Conservation (phyloP, 768 basidiomycete species). For the Pleurotus pulmonarius region DNA sequence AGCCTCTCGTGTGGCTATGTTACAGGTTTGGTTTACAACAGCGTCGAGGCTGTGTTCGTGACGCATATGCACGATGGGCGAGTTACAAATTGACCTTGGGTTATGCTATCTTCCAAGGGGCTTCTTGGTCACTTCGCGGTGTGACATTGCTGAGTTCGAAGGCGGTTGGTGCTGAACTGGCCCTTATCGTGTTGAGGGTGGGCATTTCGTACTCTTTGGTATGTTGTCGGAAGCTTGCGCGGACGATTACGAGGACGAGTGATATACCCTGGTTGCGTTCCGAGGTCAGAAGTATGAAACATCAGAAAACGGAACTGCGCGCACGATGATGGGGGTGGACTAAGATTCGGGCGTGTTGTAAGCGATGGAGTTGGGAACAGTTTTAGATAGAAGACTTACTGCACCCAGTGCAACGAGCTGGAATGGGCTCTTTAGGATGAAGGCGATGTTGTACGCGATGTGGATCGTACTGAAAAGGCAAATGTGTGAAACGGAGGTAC, state of each 20-base stretch:
- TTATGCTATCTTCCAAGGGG: too few relatives aligned
- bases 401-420: not conserved
- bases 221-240: not conserved
- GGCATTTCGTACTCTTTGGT: not conserved
- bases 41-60: too few relatives aligned
- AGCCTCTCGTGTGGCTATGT: too few relatives aligned
- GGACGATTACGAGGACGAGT: not conserved
- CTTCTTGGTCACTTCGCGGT: too few relatives aligned
- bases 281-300: not conserved
- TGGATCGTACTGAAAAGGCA: not conserved
- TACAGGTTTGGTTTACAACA: too few relatives aligned
- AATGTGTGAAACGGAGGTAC: not conserved
- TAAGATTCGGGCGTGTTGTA: not conserved
- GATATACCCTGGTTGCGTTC: not conserved
- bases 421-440: not conserved
- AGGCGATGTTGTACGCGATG: not conserved
- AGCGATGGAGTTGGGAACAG: not conserved
- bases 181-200: not conserved
- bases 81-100: too few relatives aligned
- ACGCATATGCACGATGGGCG: too few relatives aligned
- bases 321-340: not conserved
- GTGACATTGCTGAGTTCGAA: too few relatives aligned
- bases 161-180: not conserved
- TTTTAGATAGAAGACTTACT: not conserved
- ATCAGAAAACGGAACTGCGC: not conserved